phyloP scores from a whole-genome alignment of 2,329 filamentous ascomycete species.

The Colletotrichum sublineola region DNA sequence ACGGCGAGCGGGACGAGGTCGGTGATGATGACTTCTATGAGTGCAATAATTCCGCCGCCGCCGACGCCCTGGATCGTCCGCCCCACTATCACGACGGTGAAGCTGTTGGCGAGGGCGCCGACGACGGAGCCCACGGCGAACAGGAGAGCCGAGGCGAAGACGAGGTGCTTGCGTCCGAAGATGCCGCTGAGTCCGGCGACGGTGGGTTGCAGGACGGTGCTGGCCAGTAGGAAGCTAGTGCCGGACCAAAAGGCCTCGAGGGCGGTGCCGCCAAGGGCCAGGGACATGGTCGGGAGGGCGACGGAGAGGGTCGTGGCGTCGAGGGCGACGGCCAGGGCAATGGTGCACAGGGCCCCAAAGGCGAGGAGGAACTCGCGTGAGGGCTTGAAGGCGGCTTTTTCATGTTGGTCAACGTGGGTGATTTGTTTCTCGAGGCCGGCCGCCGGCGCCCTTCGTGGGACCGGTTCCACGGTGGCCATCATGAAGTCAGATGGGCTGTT shows the following conservation, averaged over 20 bases:
- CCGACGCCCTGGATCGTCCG: slow-evolving; percentile 66
- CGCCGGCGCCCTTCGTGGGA: slow-evolving; percentile 12
- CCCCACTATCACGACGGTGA: slow-evolving; percentile 58
- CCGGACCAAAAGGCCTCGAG: slow-evolving; percentile 79
- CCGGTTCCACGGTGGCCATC: slow-evolving; percentile 22
- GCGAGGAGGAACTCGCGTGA: slow-evolving; percentile 59
- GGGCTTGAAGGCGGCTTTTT: slow-evolving; percentile 49
- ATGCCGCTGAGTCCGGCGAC: slow-evolving; percentile 54
- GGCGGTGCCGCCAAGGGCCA: slow-evolving; percentile 64
- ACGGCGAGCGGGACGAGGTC: slow-evolving; percentile 60
- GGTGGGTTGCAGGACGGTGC: slow-evolving; percentile 70
- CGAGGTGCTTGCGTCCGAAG: slow-evolving; percentile 51
- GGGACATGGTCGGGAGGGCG: slow-evolving; percentile 67
- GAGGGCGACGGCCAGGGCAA: slow-evolving; percentile 73
- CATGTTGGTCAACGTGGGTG: slow-evolving; percentile 29
- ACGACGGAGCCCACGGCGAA: slow-evolving; percentile 58
- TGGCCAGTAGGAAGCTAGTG: slow-evolving; percentile 77
- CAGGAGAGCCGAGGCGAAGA: slow-evolving; percentile 49
- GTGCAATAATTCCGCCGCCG: slow-evolving; percentile 62
- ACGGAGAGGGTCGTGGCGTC: slow-evolving; percentile 74
- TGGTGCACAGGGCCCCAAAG: slow-evolving; percentile 64
- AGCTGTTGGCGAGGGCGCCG: slow-evolving; percentile 51
- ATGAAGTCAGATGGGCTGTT: too few relatives aligned
- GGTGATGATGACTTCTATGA: slow-evolving; percentile 61
- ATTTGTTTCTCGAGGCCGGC: slow-evolving; percentile 17